Conservation (phyloP, 495 filamentous ascomycete species). For the Tuber aestivum region DNA sequence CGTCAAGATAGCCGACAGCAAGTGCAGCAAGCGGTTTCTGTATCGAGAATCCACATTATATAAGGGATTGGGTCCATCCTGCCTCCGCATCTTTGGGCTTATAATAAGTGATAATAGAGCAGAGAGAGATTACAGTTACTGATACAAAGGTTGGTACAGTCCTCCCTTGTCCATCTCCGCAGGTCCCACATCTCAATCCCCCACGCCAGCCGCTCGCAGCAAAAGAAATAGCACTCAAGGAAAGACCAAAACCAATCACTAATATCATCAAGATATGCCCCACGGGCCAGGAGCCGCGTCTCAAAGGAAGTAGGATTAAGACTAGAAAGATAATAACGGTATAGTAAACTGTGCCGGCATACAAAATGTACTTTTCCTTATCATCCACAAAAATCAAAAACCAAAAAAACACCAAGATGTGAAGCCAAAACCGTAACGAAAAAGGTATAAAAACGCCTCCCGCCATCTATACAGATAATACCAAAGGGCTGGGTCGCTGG, state of each 20-base stretch:
- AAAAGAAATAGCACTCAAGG: background rate
- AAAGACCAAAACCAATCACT: background rate
- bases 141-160: background rate
- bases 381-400: background rate
- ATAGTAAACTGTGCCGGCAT: background rate
- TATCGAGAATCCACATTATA: background rate
- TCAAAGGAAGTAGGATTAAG: background rate
- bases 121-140: constrained; percentile 1
- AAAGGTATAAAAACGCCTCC: constrained; percentile 1
- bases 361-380: constrained; percentile 1
- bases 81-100: background rate
- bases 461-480: constrained; percentile 4
- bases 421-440: background rate
- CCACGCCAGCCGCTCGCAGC: background rate
- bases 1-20: background rate
- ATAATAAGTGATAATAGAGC: background rate
- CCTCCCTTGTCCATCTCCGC: background rate
- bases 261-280: background rate
- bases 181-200: background rate
- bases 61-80: background rate
- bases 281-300: background rate
- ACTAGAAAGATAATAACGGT: background rate
- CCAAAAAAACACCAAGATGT: background rate
- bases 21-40: background rate
- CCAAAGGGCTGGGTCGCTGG: background rate